Evolutionary conservation across 2,329 filamentous ascomycete genomes (phyloP), one percentile per base, ranked within the genome.

Genomic region (Raffaelea deltoideospora): DNA sequence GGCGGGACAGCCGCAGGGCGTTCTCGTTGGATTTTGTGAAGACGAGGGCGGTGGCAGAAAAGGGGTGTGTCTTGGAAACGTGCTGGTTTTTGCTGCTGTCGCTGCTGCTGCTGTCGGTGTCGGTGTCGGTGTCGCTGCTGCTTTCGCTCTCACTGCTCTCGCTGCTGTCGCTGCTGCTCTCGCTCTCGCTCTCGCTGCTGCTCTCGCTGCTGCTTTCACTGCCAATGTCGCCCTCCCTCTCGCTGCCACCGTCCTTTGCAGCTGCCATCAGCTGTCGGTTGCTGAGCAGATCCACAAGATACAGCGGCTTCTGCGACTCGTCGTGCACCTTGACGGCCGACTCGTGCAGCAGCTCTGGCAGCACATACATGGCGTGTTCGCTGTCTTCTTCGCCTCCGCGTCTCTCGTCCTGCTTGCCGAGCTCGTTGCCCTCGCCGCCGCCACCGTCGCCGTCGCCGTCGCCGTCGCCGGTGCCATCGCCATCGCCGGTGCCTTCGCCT

Each of bases 1-100:
- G 73, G 17, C 84, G 79, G 1, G 81, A 76, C n/a, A 96, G 69
- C 40, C 90, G 80, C n/a, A 82, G 69, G 1, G 88, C 84, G 15
- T 79, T 75, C 54, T 94, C 86, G 52, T 88, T 94, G 39, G 83
- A 92, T 48, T 85, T 85, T 33, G 86, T 87, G 54, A 96, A 96
- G 45, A 96, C 76, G 26, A 96, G 67, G 10, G 79, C 73, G 3
- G 60, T 61, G 22, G 64, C 31, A 27, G 31, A 18, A 37, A 28
- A 23, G 26, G 19, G 33, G 20, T 27, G 31, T 33, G 28, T 41
- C 20, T 11, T 44, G 20, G 44, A 41, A 30, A 41, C 40, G 29
- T 37, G 45, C 32, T 46, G 46, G 11, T 47, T 51, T 15, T 52
- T 49, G 1, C 49, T 51, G 17, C 26, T 38, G 10, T 38, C 38